Evolutionary conservation across 129 eudicot species (phyloP), one percentile per base, ranked within the genome.

Genomic region (Helianthus tuberosus): DNA sequence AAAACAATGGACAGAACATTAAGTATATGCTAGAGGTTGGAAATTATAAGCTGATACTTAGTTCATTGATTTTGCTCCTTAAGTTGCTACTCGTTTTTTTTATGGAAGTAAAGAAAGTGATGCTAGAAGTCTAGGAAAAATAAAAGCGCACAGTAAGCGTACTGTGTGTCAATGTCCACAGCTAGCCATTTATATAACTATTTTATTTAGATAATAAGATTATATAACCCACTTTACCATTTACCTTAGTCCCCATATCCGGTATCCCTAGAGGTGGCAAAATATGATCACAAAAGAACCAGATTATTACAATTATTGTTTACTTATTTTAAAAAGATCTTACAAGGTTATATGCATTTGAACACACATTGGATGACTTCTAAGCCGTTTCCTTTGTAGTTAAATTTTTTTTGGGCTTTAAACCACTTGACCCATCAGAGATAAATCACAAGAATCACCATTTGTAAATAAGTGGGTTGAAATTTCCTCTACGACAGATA

Each of bases 1-100:
- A 57, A 55, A 23, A 38, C 23, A 54, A 70, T 11, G 49, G 49
- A 20, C 39, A 53, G 5, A 70, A 23, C 13, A 43, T 15, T 25
- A 20, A 8, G 46, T 8, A 25, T 23, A 44, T 23, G 17, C 74
- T 36, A 11, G 74, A 55, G 54, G 66, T 39, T 57, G 55, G 44
- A 27, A 39, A 20, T 57, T 6, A 55, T 71, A n/a, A 41, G 65
- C 52, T 11, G 58, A 25, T 32, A 66, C 57, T 20, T 66, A n/a
- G 29, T 54, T 66, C 13, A 48, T 27, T 35, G 60, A 35, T 8
- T 68, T 11, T 47, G 16, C 58, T 35, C 25, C 71, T 49, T 64
- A 39, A 52, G 64, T 41, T 58, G 43, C 6, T 23, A 36, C 57
- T 44, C 27, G 11, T 58, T 25, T 59, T 25, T 59, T 59, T 9